phyloP scores from a whole-genome alignment of 2,329 filamentous ascomycete species.

The Clarireedia hainanense region DNA sequence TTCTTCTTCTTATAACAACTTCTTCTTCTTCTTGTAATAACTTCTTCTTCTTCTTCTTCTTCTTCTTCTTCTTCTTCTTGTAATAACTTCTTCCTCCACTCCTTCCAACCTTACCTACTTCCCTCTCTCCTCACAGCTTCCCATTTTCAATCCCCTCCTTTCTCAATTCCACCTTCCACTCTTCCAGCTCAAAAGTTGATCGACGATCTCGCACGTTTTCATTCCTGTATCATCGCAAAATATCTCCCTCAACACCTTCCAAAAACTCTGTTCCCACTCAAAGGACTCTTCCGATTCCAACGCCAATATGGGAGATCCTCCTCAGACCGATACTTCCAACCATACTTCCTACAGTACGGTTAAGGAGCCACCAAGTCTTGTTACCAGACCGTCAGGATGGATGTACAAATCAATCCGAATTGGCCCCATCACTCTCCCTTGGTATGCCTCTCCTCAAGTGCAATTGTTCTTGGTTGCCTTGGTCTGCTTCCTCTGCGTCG shows the following conservation, averaged over 20 bases:
- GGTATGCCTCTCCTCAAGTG: conserved; percentile 66
- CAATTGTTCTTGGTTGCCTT: conserved; percentile 63
- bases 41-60: background rate
- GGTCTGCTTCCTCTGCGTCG: conserved; percentile 62
- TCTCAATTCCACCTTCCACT: background rate
- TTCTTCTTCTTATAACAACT: no score
- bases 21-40: background rate
- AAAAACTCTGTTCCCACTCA: background rate
- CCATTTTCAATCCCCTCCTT: no score
- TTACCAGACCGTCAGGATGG: conserved; percentile 3
- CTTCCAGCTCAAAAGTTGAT: background rate
- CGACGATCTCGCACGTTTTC: background rate
- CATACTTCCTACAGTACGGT: background rate
- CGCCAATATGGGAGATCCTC: background rate
- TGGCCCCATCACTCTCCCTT: conserved; percentile 45
- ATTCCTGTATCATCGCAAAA: no score
- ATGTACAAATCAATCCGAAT: background rate
- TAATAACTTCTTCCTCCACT: background rate
- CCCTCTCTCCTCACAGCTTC: background rate
- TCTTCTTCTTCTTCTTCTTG: background rate
- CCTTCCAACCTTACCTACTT: background rate
- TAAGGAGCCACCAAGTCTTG: background rate
- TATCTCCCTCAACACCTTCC: background rate
- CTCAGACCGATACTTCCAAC: background rate
- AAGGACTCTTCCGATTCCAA: background rate